Conservation (phyloP, 768 basidiomycete species). For the Collybiopsis confluens region DNA sequence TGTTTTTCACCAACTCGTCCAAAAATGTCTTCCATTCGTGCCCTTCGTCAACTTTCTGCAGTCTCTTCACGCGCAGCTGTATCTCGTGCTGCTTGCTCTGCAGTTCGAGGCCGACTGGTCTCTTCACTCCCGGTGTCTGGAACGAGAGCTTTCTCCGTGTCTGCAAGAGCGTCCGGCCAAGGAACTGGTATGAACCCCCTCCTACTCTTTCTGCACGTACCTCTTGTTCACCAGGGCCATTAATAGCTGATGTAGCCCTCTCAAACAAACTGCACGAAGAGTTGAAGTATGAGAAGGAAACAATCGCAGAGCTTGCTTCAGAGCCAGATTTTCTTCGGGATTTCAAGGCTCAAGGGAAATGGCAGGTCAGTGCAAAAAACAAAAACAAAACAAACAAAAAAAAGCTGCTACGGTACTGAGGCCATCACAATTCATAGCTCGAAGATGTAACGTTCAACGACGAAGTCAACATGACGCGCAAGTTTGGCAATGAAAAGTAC, state of each 20-base stretch:
- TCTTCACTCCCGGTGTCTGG: slow-evolving; percentile 20
- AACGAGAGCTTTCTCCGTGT: slow-evolving; percentile 41
- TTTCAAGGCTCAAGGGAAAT: slow-evolving; percentile 71
- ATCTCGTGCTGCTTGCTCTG: slow-evolving; percentile 20
- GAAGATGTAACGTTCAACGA: slow-evolving; percentile 69
- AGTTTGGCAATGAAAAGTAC: slow-evolving; percentile 88
- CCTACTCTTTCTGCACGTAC: too few species aligned
- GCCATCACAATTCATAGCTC: slow-evolving; percentile 48
- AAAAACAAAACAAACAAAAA: neutral
- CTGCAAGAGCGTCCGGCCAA: slow-evolving; percentile 38
- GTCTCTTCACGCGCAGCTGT: slow-evolving; percentile 31
- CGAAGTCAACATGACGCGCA: slow-evolving; percentile 77
- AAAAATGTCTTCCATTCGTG: slow-evolving; percentile 60
- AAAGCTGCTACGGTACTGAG: neutral
- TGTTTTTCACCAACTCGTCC: slow-evolving; percentile 6
- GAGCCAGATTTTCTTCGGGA: slow-evolving; percentile 73
- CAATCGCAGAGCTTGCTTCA: slow-evolving; percentile 27
- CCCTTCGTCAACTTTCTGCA: slow-evolving; percentile 52
- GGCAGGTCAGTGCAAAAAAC: slow-evolving; percentile 58
- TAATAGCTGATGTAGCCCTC: slow-evolving; percentile 75
- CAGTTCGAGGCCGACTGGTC: slow-evolving; percentile 25
- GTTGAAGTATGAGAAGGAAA: slow-evolving; percentile 80
- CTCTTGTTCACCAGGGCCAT: too few species aligned
- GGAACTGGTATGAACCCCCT: slow-evolving; percentile 36
- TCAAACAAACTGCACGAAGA: slow-evolving; percentile 76